phyloP scores from a whole-genome alignment of 495 filamentous ascomycete genomes.

The Physcia stellaris region DNA sequence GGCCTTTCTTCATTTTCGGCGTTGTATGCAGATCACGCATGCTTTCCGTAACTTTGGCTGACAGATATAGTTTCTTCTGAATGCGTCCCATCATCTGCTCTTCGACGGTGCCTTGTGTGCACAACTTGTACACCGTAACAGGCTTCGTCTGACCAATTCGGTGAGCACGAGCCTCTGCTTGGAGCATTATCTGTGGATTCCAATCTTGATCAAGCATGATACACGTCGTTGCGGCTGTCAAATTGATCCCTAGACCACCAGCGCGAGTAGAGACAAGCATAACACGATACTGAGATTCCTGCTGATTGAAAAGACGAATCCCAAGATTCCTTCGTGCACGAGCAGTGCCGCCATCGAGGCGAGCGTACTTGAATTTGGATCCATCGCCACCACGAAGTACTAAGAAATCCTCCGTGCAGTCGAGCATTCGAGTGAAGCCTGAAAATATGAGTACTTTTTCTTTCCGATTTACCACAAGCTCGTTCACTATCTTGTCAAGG shows the following conservation, averaged over 20 bases:
- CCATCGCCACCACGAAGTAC: constrained; percentile 31
- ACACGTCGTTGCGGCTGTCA: constrained; percentile 44
- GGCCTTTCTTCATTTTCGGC: constrained; percentile 18
- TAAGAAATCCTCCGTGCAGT: constrained; percentile 46
- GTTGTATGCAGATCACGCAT: constrained; percentile 39
- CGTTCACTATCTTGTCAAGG: constrained; percentile 43
- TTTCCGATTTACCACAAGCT: constrained; percentile 39
- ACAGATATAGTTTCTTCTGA: constrained; percentile 54
- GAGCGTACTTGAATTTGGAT: constrained; percentile 31
- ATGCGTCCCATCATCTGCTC: constrained; percentile 51
- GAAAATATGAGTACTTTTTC: constrained; percentile 55
- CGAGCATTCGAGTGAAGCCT: constrained; percentile 44
- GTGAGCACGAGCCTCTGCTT: constrained; percentile 47
- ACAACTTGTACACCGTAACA: constrained; percentile 45
- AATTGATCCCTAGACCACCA: constrained; percentile 51
- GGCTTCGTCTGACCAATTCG: constrained; percentile 44
- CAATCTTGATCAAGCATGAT: constrained; percentile 54
- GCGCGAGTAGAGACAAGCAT: constrained; percentile 54
- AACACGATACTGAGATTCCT: constrained; percentile 33
- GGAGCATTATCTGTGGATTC: constrained; percentile 50
- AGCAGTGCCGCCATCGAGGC: constrained; percentile 44
- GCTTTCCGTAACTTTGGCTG: constrained; percentile 45
- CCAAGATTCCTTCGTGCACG: constrained; percentile 41
- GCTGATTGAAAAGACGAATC: constrained; percentile 43
- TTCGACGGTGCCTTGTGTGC: constrained; percentile 46